Conservation (phyloP, 108 stramenopile genomes). For the Craspedostauros australis region DNA sequence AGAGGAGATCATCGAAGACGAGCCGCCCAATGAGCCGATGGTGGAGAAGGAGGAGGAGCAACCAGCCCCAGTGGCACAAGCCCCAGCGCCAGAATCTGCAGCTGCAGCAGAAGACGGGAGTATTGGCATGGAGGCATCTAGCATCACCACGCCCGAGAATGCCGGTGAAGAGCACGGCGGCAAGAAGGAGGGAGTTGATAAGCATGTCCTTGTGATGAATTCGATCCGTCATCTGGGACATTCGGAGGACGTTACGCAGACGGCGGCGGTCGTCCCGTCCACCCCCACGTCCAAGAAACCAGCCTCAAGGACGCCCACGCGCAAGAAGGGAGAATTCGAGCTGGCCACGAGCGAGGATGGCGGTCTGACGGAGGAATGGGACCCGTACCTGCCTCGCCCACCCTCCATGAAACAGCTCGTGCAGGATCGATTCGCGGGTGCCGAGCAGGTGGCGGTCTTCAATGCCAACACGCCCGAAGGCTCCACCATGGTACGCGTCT, state of each 20-base stretch:
- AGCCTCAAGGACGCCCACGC: neutral
- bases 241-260: constrained; percentile 10
- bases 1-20: no score
- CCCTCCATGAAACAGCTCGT: constrained; percentile 23
- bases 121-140: no score
- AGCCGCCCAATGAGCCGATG: no score
- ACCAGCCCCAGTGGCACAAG: no score
- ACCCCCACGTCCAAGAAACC: neutral
- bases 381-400: constrained; percentile 27
- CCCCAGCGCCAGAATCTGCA: no score
- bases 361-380: constrained; percentile 22
- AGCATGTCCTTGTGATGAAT: constrained; percentile 7
- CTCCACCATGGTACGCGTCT: constrained; percentile 33
- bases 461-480: constrained; percentile 50
- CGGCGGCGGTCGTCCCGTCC: constrained; percentile 10
- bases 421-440: constrained; percentile 6
- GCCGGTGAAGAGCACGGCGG: no score
- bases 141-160: no score
- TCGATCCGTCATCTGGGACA: constrained; percentile 22
- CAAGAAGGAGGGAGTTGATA: no score
- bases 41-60: no score
- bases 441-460: constrained; percentile 39
- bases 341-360: constrained; percentile 22
- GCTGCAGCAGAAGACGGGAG: no score
- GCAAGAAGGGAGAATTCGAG: constrained; percentile 2